phyloP scores from a whole-genome alignment of 176 grass and related monocot genomes.

The Pontederia crassipes region DNA sequence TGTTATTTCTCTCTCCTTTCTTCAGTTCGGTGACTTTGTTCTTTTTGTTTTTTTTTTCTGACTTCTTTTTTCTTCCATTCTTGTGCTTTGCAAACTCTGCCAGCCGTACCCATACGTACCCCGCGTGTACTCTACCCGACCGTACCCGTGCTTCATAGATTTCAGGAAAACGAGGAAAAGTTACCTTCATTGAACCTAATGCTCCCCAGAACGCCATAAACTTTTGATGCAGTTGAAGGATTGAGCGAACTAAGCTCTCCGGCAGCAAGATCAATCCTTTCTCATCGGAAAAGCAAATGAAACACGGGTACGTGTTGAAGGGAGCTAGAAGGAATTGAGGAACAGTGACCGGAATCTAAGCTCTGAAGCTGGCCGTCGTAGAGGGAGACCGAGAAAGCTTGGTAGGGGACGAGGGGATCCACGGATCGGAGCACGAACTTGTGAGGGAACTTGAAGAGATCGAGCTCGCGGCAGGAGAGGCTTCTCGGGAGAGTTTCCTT shows the following conservation, averaged over 20 bases:
- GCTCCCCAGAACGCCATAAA: constrained; percentile 39
- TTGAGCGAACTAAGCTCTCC: constrained; percentile 22
- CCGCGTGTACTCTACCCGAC: too few species aligned
- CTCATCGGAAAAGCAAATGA: not conserved
- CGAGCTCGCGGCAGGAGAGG: constrained; percentile 57
- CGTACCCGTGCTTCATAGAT: too few species aligned
- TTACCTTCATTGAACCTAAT: constrained; percentile 48
- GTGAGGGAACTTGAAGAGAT: constrained; percentile 76
- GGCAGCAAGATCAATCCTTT: not conserved
- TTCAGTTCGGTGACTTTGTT: too few species aligned
- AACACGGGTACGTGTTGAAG: too few species aligned
- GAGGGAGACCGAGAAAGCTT: constrained; percentile 54
- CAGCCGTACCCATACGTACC: too few species aligned
- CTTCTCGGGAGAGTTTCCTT: constrained; percentile 13
- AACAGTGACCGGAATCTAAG: constrained; percentile 30
- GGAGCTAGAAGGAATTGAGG: not conserved
- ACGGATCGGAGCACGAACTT: constrained; percentile 66
- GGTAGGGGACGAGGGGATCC: constrained; percentile 32
- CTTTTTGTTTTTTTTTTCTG: too few species aligned
- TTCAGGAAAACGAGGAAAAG: not conserved
- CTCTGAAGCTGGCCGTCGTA: constrained; percentile 44
- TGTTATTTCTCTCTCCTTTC: too few species aligned
- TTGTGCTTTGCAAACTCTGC: too few species aligned
- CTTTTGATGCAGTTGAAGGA: constrained; percentile 28
- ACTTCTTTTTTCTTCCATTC: too few species aligned